Conservation (phyloP, 176 grass and related monocot species). For the Aegilops tauschii region DNA sequence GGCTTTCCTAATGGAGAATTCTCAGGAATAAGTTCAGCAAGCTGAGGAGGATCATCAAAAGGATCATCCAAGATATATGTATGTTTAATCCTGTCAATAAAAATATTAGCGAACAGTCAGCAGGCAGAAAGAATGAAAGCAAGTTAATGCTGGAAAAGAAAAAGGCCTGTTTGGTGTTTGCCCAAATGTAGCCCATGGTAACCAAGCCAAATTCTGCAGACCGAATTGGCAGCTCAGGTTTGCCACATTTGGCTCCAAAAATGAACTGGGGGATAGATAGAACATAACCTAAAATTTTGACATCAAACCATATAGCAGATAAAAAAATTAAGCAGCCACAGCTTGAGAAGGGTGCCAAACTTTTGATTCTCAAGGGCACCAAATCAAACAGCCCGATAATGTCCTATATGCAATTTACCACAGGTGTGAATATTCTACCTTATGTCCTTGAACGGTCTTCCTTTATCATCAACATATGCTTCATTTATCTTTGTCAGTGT, state of each 20-base stretch:
- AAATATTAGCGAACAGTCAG: not conserved
- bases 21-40: constrained; percentile 82
- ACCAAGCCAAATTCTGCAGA: not conserved
- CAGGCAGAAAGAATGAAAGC: not conserved
- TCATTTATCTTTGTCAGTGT: constrained; percentile 95
- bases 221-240: not conserved
- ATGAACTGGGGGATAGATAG: not conserved
- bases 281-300: not conserved
- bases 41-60: constrained; percentile 87
- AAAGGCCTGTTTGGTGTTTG: not conserved
- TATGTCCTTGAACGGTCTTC: constrained; percentile 94
- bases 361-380: not conserved
- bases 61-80: constrained; percentile 97
- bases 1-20: constrained; percentile 88
- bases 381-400: not conserved
- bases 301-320: not conserved
- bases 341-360: not conserved
- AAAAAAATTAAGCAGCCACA: not conserved
- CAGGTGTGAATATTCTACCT: constrained; percentile 39
- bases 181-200: not conserved
- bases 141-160: not conserved
- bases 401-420: constrained; percentile 17
- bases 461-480: constrained; percentile 81
- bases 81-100: constrained; percentile 83
- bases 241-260: not conserved